Evolutionary conservation across 345 rosid species (phyloP), one percentile per base, ranked within the genome.

Genomic region (Populus davidiana): DNA sequence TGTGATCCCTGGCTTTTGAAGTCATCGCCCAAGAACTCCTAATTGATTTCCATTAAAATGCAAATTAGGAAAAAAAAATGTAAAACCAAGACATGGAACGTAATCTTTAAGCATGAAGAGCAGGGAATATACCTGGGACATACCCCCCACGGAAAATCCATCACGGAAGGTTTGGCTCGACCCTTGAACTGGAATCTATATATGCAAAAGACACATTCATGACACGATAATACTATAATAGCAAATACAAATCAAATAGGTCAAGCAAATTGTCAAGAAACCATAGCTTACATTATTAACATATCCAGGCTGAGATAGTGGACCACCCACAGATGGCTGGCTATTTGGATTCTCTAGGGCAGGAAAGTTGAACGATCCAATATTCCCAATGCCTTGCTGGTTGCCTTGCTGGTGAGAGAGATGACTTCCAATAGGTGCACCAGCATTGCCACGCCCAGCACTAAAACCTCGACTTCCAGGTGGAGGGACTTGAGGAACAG

Each of bases 1-100:
- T 91, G 96, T 67, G 99, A 96, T 77, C 98, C 98, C 86, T 94
- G 98, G 81, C 99, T 96, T 87, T 96, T 96, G 79, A 96, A 87
- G 87, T 96, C 98, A 84, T 96, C 98, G 67, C 92, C 90, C 88
- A 94, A 87, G 86, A 94, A 96, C 74, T 96, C 98, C 99, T 96
- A 86, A 66, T 44, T 33, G 27, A 80, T 44, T 54, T 66, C 50
- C 77, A 78, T 64, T 23, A 67, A 72, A 73, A 71, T 23, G 25
- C 9, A 54, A 77, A 36, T 52, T 66, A 67, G 71, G 9, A 72
- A 54, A 67, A 6, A 6, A 7, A 62, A 23, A 41, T 12, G 6
- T 1, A 41, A 56, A 73, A 49, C 4, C 75, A 62, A 56, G 4
- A 43, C 52, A 33, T 11, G 13, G 36, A 71, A 14, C n/a, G 33